phyloP scores from a whole-genome alignment of 1,139 yeast species.

The Pichia sp. region DNA sequence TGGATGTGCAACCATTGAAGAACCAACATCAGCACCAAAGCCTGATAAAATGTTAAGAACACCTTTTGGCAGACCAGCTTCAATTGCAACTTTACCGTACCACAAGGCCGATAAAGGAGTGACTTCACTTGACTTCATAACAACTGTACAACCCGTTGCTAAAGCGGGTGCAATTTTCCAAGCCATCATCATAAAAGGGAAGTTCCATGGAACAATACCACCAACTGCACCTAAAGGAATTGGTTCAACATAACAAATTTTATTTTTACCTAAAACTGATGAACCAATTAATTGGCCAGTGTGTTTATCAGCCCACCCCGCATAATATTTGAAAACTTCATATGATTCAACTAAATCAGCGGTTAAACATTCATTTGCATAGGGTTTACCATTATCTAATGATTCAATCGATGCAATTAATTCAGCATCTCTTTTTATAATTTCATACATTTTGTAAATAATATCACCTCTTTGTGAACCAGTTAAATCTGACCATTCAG shows the following conservation, averaged over 20 bases:
- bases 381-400: conserved; percentile 55
- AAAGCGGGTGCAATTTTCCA: conserved; percentile 83
- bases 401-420: conserved; percentile 51
- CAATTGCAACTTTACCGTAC: conserved; percentile 51
- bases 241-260: conserved; percentile 51
- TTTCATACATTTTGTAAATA: conserved; percentile 44
- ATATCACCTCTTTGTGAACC: conserved; percentile 42
- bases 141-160: conserved; percentile 76
- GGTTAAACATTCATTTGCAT: conserved; percentile 29
- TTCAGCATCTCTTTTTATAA: conserved; percentile 46
- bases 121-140: conserved; percentile 75
- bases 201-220: conserved; percentile 84
- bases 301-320: conserved; percentile 81
- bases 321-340: conserved; percentile 57
- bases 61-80: conserved; percentile 79
- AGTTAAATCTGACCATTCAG: conserved; percentile 34
- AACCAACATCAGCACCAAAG: conserved; percentile 57
- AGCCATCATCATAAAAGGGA: conserved; percentile 72
- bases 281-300: conserved; percentile 56
- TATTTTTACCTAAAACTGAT: conserved; percentile 24
- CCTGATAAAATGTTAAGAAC: conserved; percentile 72
- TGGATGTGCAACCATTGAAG: conserved; percentile 52
- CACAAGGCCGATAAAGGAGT: conserved; percentile 76
- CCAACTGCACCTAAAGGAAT: conserved; percentile 78
- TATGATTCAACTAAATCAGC: conserved; percentile 58